Evolutionary conservation across 495 filamentous ascomycete species (phyloP), one percentile per base, ranked within the genome.

Genomic region (Aspergillus coremiiformis): DNA sequence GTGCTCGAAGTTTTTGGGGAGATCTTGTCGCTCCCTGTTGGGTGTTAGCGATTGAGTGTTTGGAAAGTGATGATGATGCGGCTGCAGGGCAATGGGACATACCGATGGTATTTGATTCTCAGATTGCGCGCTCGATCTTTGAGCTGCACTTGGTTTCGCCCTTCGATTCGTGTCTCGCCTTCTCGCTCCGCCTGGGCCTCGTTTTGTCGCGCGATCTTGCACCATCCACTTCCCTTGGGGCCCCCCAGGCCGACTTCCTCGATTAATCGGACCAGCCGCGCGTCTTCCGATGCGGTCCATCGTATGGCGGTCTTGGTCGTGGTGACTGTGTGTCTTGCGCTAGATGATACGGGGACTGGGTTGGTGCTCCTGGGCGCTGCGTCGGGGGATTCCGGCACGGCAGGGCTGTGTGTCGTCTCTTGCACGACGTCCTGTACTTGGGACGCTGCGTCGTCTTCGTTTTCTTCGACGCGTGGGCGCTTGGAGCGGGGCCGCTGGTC

Each of bases 111-210:
- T 23, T 42, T 49, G 5, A 56, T 55, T 29, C 61, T 56, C n/a
- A 93, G 60, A 50, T 89, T 94, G 22, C 89, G 69, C 2, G 89
- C 89, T 52, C 89, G 88, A 58, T 93, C 89, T 62, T 93, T 93
- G 7, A 91, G 62, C 55, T 91, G 83, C 0, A 90, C 84, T 58
- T 90, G 85, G 23, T 82, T 84, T 11, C 87, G 77, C 43, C 86
- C 80, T 47, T 83, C 83, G 15, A 68, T 41, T 24, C 56, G 42
- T 5, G 53, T 59, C 29, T 67, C 69, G 11, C 61, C 63, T 4
- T 52, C 39, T n/a, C 10, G 5, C 2, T 33, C 51, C 0, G 63
- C 55, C 48, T 63, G 62, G 0, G 61, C 30, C 0, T 53, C 41
- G 42, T 74, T 69, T 33, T 64, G 42, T 2, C 39, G n/a, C 1